Evolutionary conservation across 352 stramenopile genomes (phyloP), one percentile per base, ranked within the genome.

Genomic region (Globisporangium emineosum): DNA sequence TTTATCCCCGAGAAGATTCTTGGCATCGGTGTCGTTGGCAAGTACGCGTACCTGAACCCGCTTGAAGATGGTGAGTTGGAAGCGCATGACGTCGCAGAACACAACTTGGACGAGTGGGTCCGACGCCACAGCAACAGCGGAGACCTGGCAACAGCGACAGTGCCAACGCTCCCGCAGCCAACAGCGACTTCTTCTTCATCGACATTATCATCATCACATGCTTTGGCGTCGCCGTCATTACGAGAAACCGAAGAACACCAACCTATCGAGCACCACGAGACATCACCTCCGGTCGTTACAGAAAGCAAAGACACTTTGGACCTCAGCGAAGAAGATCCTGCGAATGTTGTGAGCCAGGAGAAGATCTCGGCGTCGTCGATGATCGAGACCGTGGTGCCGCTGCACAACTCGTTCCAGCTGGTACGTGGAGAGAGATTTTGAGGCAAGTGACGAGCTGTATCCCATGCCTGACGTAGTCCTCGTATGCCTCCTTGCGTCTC

Each of bases 1-100:
- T 95, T 95, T 49, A 95, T 95, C 30, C 86, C 86, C 2, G 86
- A 95, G 60, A 95, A 95, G 59, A 93, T 95, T 56, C 60, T 95
- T 13, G 86, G 86, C 17, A 68, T 95, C 9, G 83, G 83, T 21
- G 86, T 95, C 6, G 63, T 95, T 10, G 84, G 81, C 57, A 93
- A 93, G 54, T 93, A 90, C 62, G 84, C 84, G 12, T 93, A 81
- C 27, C 70, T 95, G 60, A 79, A 89, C 62, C 78, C 86, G 5
- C 59, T 89, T 7, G 62, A 67, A 21, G 76, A 89, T 19, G 77
- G 83, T 1, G 73, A 82, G 42, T 49, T 77, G 35, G 50, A 64
- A 19, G 53, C 57, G 3, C 70, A 62, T 19, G 27, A 63, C 10
- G 62, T 75, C 25, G 65, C 76, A 19, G 69, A 89, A 30, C 77